Evolutionary conservation across 83 land plant genomes (phyloP).

Genomic region (Thuja plicata): DNA sequence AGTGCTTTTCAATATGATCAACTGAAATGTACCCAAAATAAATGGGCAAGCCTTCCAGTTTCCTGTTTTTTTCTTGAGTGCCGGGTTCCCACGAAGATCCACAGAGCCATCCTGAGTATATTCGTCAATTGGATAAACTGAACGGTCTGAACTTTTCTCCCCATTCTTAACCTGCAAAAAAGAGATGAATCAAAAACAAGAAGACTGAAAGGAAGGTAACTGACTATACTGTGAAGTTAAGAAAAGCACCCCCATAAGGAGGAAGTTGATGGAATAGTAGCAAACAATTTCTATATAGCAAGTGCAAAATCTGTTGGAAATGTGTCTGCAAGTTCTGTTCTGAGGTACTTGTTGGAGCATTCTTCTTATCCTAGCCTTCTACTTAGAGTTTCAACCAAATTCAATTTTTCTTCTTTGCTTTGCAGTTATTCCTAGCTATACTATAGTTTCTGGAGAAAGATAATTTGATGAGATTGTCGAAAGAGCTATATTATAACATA

Average conservation of each 20-base stretch:
- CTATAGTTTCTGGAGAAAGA: neutral
- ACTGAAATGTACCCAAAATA: constrained; percentile 39
- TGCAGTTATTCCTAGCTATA: neutral
- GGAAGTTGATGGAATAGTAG: too few relatives aligned
- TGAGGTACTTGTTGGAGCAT: neutral
- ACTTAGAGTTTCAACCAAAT: neutral
- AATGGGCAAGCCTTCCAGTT: constrained; percentile 58
- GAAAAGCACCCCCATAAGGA: neutral
- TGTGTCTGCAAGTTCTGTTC: neutral
- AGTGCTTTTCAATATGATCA: neutral
- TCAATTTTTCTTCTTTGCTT: neutral
- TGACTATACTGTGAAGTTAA: neutral
- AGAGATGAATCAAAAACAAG: neutral
- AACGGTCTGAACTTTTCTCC: neutral
- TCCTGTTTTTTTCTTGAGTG: constrained; percentile 44
- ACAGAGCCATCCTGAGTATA: constrained; percentile 57
- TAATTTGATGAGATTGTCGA: neutral
- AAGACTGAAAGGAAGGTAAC: neutral
- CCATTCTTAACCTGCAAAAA: neutral
- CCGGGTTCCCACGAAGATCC: constrained; percentile 38
- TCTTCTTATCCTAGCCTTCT: neutral
- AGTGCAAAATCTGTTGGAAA: neutral
- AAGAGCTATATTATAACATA: neutral
- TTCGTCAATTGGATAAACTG: constrained; percentile 19
- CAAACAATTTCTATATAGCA: neutral